A percentile compares a stretch with the other conserved stretches of the same genome.
Evolutionary conservation across 2,329 filamentous ascomycete genomes (phyloP).

Genomic region (Diaporthe citrichinensis): DNA sequence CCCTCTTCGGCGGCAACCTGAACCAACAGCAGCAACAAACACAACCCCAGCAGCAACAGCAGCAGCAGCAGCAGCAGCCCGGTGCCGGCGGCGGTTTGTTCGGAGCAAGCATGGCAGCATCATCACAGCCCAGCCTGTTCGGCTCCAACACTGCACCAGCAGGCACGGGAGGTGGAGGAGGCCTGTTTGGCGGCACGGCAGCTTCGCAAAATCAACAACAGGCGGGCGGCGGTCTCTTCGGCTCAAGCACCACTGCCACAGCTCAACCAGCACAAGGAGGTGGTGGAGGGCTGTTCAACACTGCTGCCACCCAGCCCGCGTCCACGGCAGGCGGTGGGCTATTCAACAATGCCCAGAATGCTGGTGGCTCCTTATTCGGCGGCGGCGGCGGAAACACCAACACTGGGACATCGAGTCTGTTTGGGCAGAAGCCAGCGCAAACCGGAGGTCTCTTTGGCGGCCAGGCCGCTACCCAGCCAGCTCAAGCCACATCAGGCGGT

Average conservation of each 20-base stretch:
- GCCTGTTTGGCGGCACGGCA: slow-evolving; percentile 38
- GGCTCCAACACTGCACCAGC: slow-evolving; percentile 42
- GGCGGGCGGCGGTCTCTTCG: slow-evolving; percentile 52
- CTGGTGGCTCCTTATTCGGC: slow-evolving; percentile 41
- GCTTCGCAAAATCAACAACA: slow-evolving; percentile 43
- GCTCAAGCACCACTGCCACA: slow-evolving; percentile 43
- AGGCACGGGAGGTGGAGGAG: slow-evolving; percentile 35
- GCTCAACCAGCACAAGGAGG: slow-evolving; percentile 44
- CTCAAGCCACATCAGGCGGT: slow-evolving; percentile 41
- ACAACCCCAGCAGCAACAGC: slow-evolving; percentile 48
- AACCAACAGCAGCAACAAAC: slow-evolving; percentile 46
- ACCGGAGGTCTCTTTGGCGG: slow-evolving; percentile 43
- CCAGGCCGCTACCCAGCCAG: slow-evolving; percentile 39
- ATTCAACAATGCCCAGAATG: slow-evolving; percentile 50
- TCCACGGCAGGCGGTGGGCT: slow-evolving; percentile 51
- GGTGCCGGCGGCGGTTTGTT: slow-evolving; percentile 47
- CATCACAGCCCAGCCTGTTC: slow-evolving; percentile 43
- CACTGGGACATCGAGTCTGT: slow-evolving; percentile 55
- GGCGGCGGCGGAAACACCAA: slow-evolving; percentile 41
- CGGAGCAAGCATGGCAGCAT: slow-evolving; percentile 47
- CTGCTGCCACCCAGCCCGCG: slow-evolving; percentile 39
- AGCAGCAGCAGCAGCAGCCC: slow-evolving; percentile 32
- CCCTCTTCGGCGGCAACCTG: slow-evolving; percentile 51
- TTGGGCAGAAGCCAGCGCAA: slow-evolving; percentile 47
- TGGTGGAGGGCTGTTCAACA: slow-evolving; percentile 43